These are phyloP conservation scores for Ichthyophthirius multifiliis DNA, from an alignment of 169 alveolate genomes.

Conservation along the genomic window DNA sequence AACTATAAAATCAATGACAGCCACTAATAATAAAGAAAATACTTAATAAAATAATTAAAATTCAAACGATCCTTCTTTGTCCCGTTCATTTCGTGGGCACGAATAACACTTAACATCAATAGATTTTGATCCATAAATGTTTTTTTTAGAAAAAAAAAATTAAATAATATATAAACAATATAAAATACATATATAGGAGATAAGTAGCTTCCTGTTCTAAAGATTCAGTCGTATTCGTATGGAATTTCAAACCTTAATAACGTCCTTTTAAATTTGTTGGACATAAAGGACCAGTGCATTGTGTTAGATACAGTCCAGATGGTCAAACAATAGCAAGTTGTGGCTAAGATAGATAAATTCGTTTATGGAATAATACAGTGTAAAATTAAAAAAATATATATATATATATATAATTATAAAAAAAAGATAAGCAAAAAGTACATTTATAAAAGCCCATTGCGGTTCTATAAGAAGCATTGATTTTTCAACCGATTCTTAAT, in stretches of 20 bases:
- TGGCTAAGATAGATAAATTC: constrained; percentile 65
- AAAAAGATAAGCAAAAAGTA: constrained; percentile 39
- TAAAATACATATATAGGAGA: constrained; percentile 10
- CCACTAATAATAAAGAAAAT: too few species aligned
- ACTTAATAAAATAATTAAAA: neutral
- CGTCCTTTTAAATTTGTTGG: constrained; percentile 67
- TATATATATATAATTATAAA: neutral
- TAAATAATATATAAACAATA: neutral
- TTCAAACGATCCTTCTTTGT: constrained; percentile 34
- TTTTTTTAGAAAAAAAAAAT: neutral
- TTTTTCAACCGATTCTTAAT: constrained; percentile 65
- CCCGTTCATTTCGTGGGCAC: constrained; percentile 53
- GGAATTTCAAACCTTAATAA: constrained; percentile 58
- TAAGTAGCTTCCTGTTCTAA: constrained; percentile 64
- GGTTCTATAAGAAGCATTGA: constrained; percentile 69
- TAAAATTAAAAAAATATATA: neutral
- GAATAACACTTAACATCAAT: constrained; percentile 23
- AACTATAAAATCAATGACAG: too few species aligned
- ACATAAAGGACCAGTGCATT: constrained; percentile 76
- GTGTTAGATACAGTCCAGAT: constrained; percentile 66
- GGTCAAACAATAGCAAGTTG: constrained; percentile 75
- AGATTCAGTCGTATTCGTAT: constrained; percentile 58
- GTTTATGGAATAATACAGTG: constrained; percentile 75
- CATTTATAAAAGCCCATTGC: constrained; percentile 58
- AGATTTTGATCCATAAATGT: constrained; percentile 40